Conservation (phyloP, 2,329 filamentous ascomycete species). For the Paraphoma chrysanthemicola region DNA sequence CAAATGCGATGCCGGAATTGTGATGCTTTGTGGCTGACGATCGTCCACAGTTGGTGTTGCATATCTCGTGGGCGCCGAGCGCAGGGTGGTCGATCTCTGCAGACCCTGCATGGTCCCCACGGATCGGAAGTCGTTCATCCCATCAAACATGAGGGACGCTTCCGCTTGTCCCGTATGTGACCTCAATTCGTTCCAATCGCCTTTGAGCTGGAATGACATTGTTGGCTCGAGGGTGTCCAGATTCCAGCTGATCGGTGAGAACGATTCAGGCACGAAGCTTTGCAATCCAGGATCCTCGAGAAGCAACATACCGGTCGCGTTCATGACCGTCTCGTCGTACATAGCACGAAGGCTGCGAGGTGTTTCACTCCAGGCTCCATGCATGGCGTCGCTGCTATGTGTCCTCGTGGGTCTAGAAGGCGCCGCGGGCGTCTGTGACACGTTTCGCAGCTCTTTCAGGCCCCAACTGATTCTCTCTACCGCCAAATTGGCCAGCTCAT, state of each 20-base stretch:
- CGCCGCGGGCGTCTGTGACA: slow-evolving; percentile 11
- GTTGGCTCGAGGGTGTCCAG: slow-evolving; percentile 19
- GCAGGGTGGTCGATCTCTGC: slow-evolving; percentile 12
- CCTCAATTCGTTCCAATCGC: slow-evolving; percentile 18
- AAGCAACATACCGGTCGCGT: slow-evolving; percentile 55
- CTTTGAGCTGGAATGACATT: slow-evolving; percentile 7
- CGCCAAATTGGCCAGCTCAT: slow-evolving; percentile 55
- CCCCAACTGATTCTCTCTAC: slow-evolving; percentile 49
- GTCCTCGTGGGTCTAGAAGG: slow-evolving; percentile 9
- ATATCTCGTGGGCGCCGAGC: slow-evolving; percentile 28
- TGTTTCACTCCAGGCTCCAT: slow-evolving; percentile 19
- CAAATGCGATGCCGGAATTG: slow-evolving; percentile 23
- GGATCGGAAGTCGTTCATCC: slow-evolving; percentile 21
- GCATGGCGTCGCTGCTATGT: slow-evolving; percentile 9
- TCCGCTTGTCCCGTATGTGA: slow-evolving; percentile 12
- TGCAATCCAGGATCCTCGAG: slow-evolving; percentile 57
- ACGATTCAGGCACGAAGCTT: slow-evolving; percentile 39
- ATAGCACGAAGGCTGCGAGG: slow-evolving; percentile 16
- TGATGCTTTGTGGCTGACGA: slow-evolving; percentile 31
- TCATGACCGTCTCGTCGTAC: slow-evolving; percentile 52
- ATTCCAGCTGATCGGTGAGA: slow-evolving; percentile 42
- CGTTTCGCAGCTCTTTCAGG: slow-evolving; percentile 27
- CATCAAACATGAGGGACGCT: slow-evolving; percentile 1
- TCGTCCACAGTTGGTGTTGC: slow-evolving; percentile 20
- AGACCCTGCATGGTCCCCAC: slow-evolving; percentile 18